phyloP scores from a whole-genome alignment of 306 rosid genomes.

The Trifolium dubium region DNA sequence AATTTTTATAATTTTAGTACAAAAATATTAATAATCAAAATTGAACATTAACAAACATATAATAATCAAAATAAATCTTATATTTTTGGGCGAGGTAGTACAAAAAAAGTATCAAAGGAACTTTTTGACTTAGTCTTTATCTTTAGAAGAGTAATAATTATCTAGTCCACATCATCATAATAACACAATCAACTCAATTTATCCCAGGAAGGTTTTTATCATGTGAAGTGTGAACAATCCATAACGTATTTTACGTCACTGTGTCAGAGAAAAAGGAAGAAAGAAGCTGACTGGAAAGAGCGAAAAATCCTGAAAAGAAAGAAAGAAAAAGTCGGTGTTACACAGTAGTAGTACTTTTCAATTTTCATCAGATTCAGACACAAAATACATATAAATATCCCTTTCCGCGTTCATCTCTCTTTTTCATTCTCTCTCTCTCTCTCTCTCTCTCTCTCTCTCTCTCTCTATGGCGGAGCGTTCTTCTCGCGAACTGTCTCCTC shows the following conservation, averaged over 20 bases:
- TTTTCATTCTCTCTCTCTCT: slow-evolving; percentile 1
- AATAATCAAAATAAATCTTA: no score
- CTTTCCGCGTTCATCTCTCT: slow-evolving; percentile 42
- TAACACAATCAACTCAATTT: slow-evolving; percentile 1
- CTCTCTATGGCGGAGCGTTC: slow-evolving; percentile 66
- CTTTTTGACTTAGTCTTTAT: no score
- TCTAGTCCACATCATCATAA: no score
- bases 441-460: no score
- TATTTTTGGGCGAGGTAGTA: no score
- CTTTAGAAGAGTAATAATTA: no score
- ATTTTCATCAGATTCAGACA: not conserved
- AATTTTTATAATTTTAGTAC: no score
- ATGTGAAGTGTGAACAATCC: not conserved
- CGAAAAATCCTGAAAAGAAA: slow-evolving; percentile 25
- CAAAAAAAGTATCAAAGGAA: no score
- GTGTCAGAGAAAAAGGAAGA: slow-evolving; percentile 9
- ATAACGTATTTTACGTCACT: slow-evolving; percentile 40
- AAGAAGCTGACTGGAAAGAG: slow-evolving; percentile 55
- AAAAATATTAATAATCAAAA: no score
- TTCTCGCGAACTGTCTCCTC: slow-evolving; percentile 63
- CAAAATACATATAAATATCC: not conserved
- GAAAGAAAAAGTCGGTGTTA: not conserved
- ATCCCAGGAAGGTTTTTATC: not conserved
- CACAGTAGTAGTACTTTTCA: no score
- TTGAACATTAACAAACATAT: no score